phyloP scores from a whole-genome alignment of 2,329 filamentous ascomycete genomes.

The Biscogniauxia mediterranea region DNA sequence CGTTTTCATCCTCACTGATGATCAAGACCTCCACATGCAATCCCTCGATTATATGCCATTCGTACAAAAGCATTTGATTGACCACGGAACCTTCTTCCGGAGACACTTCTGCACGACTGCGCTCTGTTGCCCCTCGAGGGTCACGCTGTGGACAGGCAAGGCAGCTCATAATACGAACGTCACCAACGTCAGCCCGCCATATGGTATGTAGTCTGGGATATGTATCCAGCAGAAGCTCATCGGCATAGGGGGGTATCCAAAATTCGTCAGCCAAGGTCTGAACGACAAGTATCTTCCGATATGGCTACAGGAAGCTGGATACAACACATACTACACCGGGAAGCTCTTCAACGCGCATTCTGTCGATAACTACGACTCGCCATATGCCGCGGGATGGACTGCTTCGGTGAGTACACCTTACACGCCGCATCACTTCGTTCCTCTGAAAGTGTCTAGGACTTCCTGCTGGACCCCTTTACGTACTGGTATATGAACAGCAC shows the following conservation, averaged over 20 bases:
- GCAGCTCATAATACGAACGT: conserved; percentile 71
- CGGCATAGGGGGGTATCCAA: conserved; percentile 55
- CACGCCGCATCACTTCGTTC: not conserved
- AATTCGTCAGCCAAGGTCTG: conserved; percentile 62
- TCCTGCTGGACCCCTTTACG: conserved; percentile 59
- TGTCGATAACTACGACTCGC: conserved; percentile 58
- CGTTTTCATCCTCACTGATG: conserved; percentile 66
- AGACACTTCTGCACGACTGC: conserved; percentile 67
- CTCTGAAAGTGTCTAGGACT: conserved; percentile 31
- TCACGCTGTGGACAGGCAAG: conserved; percentile 63
- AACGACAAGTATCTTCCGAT: conserved; percentile 68
- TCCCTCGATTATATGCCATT: conserved; percentile 61
- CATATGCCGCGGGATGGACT: conserved; percentile 58
- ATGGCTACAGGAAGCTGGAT: conserved; percentile 68
- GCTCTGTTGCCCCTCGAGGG: conserved; percentile 66
- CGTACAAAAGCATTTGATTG: conserved; percentile 53
- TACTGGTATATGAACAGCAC: conserved; percentile 63
- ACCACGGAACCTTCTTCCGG: conserved; percentile 57
- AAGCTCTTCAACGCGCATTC: conserved; percentile 69
- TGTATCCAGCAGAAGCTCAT: conserved; percentile 34
- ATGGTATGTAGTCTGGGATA: conserved; percentile 51
- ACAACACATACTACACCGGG: conserved; percentile 71
- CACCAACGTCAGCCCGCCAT: conserved; percentile 54
- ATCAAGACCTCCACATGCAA: conserved; percentile 62
- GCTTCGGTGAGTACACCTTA: conserved; percentile 37